These are phyloP conservation scores for Neofusicoccum sp. DNA, from an alignment of 2,329 filamentous ascomycete species.

Conservation along the genomic window DNA sequence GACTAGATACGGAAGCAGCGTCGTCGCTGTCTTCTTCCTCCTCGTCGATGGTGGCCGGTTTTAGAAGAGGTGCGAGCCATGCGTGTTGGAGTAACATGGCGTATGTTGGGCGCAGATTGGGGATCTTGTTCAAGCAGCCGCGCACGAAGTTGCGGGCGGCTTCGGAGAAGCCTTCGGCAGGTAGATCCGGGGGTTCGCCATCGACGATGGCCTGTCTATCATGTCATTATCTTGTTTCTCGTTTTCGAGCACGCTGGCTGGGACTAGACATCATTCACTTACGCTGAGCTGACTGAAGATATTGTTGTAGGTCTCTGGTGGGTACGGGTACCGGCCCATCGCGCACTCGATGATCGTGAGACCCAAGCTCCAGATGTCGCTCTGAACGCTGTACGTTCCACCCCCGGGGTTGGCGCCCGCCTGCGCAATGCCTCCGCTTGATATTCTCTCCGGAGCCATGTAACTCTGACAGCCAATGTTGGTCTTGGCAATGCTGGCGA, in stretches of 20 bases:
- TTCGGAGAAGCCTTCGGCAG: constrained; percentile 73
- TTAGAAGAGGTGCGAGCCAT: constrained; percentile 76
- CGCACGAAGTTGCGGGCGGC: constrained; percentile 82
- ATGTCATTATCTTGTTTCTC: constrained; percentile 22
- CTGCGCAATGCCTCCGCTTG: constrained; percentile 75
- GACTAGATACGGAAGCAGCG: constrained; percentile 28
- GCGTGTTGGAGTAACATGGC: constrained; percentile 83
- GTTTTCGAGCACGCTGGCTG: background rate
- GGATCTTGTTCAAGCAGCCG: constrained; percentile 88
- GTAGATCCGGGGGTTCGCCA: constrained; percentile 88
- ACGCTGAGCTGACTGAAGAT: constrained; percentile 97
- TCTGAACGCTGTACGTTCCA: constrained; percentile 95
- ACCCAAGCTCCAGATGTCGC: constrained; percentile 95
- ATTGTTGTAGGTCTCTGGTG: constrained; percentile 94
- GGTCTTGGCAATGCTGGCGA: constrained; percentile 95
- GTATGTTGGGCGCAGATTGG: constrained; percentile 90
- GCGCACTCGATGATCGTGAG: constrained; percentile 95
- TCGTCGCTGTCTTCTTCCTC: constrained; percentile 58
- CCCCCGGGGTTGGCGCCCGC: constrained; percentile 65
- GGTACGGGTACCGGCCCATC: constrained; percentile 91
- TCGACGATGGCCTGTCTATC: constrained; percentile 88
- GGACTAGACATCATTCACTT: constrained; percentile 47
- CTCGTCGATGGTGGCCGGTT: constrained; percentile 72
- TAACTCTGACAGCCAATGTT: constrained; percentile 99
- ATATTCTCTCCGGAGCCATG: constrained; percentile 96